Evolutionary conservation across 1,139 yeast species (phyloP), one percentile per base, ranked within the genome.

Genomic region (Entelexis sorbosivorans): DNA sequence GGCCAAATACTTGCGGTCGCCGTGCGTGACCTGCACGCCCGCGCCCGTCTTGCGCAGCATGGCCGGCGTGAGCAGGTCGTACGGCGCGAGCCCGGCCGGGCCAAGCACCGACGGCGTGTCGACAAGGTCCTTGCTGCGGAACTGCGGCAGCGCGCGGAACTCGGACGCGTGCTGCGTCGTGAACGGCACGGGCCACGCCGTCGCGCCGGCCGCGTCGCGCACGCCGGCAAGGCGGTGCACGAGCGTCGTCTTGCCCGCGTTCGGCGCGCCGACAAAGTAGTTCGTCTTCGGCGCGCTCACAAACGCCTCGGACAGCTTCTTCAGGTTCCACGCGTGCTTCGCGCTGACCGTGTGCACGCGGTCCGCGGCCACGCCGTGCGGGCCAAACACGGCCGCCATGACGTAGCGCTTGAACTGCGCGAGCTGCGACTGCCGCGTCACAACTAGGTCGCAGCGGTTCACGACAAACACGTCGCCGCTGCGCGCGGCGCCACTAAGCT

Each of bases 181-280:
- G 46, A 49, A 57, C 14, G 60, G 60, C 16, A 56, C 39, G 8
- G 58, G 53, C 60, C 60, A 57, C 8, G 54, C 36, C 5, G 51
- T 43, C 6, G 42, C 17, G 14, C 51, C 52, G 19, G 44, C 66
- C 58, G 40, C 40, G 36, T 26, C 53, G 48, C 35, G n/a, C 5
- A 43, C 32, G 47, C 54, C 48, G 52, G 77, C 59, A 32, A 81
- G 59, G n/a, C 76, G 63, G 58, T 73, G 76, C 2, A 82, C 72
- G 29, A 87, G 62, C 0, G 82, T 72, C 1, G 93, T 79, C 63
- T 87, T 87, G 0, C 96, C 96, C 16, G 79, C 73, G 61, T 86
- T 86, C 10, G 85, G 79, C 57, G 74, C 74, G 1, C 96, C 96
- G 13, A 86, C 69, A 34, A 87, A 64, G 61, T 78, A 82, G 28